Base-by-base conservation (phyloP, 2,329 filamentous ascomycete genomes). In the Pseudomassariella vexata region DNA sequence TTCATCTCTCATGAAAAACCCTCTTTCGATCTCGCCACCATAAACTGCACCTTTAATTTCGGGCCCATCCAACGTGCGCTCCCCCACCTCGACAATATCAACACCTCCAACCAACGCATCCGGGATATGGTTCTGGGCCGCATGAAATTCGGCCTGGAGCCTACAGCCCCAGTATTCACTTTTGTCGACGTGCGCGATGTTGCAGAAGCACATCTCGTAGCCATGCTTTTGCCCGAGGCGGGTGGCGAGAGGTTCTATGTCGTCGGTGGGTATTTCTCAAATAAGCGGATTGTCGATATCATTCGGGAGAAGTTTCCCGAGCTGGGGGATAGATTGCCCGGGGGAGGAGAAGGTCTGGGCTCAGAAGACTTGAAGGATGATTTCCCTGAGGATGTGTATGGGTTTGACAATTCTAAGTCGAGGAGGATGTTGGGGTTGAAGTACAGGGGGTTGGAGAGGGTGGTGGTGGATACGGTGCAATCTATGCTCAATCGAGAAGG, bases 31-130 rank as follows among this genome's bases (percentile, higher is more conserved):
- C 50, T 85, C 19, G 62, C 69, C 9, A 76, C 73, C 5, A 73
- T 84, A 45, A 76, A 75, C 47, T 73, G 74, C 31, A 78, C 79
- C 0, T 63, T 75, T 34, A 75, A 79, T 0, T 70, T 82, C 24
- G 79, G 80, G 0, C 79, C 80, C 0, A 57, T 82, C 6, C 70
- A 78, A 30, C 70, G 81, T 44, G 76, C 78, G 42, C 65, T 87
- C 3, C 70, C 77, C 39, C 69, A 63, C 15, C 63, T 84, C 1
- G 70, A 76, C n/a, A 62, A 61, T 2, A 62, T 88, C 39, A 89
- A 88, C 59, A 84, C 81, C 2, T 85, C 80, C 10, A 88, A 87
- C 52, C 69, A 78, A 44, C 72, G 79, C 14, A 69, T 86, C 33
- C 63, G 73, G 7, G 68, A 80, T 38, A 58, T 84, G 31, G 66